Percentiles rank a stretch among this genome's conserved stretches.
These are phyloP conservation scores for Chytriomyces sp. DNA, from an alignment of 192 early-diverging fungal genomes.

Conservation along the genomic window DNA sequence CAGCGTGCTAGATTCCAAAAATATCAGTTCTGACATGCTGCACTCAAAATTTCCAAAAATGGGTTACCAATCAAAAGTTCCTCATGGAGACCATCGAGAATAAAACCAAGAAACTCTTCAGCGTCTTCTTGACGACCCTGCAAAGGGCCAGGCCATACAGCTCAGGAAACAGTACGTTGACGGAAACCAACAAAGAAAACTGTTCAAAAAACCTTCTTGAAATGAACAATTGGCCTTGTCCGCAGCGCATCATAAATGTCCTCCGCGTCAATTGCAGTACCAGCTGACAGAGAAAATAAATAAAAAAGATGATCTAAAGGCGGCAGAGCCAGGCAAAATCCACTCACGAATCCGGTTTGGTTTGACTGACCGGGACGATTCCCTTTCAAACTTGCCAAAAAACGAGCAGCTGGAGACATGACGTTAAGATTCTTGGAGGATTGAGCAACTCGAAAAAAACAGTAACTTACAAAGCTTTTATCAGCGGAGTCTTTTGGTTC, in stretches of 20 bases:
- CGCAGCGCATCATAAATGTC: slow-evolving; percentile 87
- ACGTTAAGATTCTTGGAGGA: neutral
- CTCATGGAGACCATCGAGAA: slow-evolving; percentile 94
- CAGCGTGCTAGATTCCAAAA: no score
- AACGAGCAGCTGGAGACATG: slow-evolving; percentile 58
- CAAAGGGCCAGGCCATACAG: slow-evolving; percentile 32
- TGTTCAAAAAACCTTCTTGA: no score
- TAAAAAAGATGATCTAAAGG: no score
- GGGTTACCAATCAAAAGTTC: no score
- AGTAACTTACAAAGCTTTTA: slow-evolving; percentile 59
- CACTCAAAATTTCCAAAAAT: no score
- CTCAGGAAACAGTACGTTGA: no score
- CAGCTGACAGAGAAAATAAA: neutral
- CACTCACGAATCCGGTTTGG: neutral
- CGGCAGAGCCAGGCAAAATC: neutral
- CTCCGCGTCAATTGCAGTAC: slow-evolving; percentile 82
- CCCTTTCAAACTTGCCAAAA: slow-evolving; percentile 61
- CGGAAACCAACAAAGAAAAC: no score
- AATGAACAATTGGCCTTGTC: no score
- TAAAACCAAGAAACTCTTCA: slow-evolving; percentile 91
- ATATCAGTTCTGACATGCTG: no score
- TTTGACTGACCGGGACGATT: slow-evolving; percentile 22
- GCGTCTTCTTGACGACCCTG: slow-evolving; percentile 94
- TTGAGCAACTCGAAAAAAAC: no score
- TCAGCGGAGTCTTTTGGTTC: no score